Evolutionary conservation across 768 basidiomycete species (phyloP).

Genomic region (Pisolithus orientalis): DNA sequence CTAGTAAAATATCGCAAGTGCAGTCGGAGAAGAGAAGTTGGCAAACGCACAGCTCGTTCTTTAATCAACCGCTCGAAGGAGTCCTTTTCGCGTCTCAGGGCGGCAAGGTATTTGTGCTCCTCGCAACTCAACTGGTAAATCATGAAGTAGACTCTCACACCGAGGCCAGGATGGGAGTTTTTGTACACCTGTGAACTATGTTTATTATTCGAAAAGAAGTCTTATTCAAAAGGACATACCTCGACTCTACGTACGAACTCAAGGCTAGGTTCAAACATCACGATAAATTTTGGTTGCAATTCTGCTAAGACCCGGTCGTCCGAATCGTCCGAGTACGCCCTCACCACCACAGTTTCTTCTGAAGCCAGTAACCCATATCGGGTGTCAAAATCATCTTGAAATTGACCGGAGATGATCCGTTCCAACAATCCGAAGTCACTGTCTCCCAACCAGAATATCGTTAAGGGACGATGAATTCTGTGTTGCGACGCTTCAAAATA

Average conservation of each 20-base stretch:
- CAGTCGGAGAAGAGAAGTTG: background rate
- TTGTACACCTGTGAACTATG: slow-evolving; percentile 64
- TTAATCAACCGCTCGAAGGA: slow-evolving; percentile 89
- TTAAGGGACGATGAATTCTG: slow-evolving; percentile 9
- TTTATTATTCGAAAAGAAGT: background rate
- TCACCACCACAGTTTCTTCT: slow-evolving; percentile 76
- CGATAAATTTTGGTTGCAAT: slow-evolving; percentile 83
- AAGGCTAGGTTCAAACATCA: slow-evolving; percentile 93
- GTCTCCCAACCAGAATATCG: slow-evolving; percentile 12
- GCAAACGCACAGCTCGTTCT: slow-evolving; percentile 72
- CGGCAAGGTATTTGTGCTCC: slow-evolving; percentile 91
- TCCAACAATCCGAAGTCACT: slow-evolving; percentile 19
- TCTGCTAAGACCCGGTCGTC: slow-evolving; percentile 88
- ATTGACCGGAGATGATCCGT: slow-evolving; percentile 22
- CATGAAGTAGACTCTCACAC: slow-evolving; percentile 91
- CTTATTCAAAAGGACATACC: slow-evolving; percentile 38
- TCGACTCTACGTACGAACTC: slow-evolving; percentile 91
- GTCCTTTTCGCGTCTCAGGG: slow-evolving; percentile 86
- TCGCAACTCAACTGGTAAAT: slow-evolving; percentile 90
- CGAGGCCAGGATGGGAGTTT: slow-evolving; percentile 74
- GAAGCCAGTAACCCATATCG: slow-evolving; percentile 75
- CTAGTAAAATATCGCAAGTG: slow-evolving; percentile 33
- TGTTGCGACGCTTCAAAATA: slow-evolving; percentile 11
- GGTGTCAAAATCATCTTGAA: slow-evolving; percentile 60
- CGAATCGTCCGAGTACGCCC: slow-evolving; percentile 86